Evolutionary conservation across 2,329 filamentous ascomycete genomes (phyloP), one percentile per base, ranked within the genome.

Genomic region (Epichloe bromicola): DNA sequence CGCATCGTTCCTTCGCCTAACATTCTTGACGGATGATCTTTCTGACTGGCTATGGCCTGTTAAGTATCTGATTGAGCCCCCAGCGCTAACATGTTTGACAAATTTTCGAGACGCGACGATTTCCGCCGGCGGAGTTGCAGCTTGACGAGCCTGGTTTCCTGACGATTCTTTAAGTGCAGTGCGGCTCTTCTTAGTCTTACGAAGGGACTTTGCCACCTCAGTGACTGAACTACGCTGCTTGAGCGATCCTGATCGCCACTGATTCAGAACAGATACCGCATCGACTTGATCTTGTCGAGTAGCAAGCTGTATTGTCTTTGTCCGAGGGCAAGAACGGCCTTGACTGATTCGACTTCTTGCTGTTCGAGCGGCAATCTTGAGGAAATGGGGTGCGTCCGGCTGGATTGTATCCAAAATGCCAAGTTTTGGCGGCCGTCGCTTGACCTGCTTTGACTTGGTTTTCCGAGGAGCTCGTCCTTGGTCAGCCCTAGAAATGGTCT

Each of bases 381-480:
- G 65, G 55, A 84, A 84, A 2, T 61, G 64, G 1, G 81, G 81
- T 1, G 78, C 76, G 52, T 69, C 59, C 2, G 67, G 61, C 54
- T 75, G 73, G 43, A 76, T 68, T 20, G 81, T 73, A 61, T 84
- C 80, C n/a, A 83, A 60, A 51, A 84, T 82, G 56, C 80, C 75
- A 19, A 84, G 68, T 19, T 62, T 64, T 3, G 77, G 76, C n/a
- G 74, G 65, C 20, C 41, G 36, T 36, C 19, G 30, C n/a, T 36
- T 40, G 11, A 17, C 14, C 41, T 43, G 44, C 19, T 40, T 42
- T 19, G 23, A 41, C 6, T n/a, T 36, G 3, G n/a, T 19, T 19
- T 30, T 34, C 34, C 19, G 41, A 17, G 30, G 20, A 37, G 14
- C 14, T 10, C n/a, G n/a, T 30, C 17, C 47, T 8, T 15, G 17